Base-by-base conservation (phyloP, 2,329 filamentous ascomycete genomes). In the Colletotrichum higginsianum region DNA sequence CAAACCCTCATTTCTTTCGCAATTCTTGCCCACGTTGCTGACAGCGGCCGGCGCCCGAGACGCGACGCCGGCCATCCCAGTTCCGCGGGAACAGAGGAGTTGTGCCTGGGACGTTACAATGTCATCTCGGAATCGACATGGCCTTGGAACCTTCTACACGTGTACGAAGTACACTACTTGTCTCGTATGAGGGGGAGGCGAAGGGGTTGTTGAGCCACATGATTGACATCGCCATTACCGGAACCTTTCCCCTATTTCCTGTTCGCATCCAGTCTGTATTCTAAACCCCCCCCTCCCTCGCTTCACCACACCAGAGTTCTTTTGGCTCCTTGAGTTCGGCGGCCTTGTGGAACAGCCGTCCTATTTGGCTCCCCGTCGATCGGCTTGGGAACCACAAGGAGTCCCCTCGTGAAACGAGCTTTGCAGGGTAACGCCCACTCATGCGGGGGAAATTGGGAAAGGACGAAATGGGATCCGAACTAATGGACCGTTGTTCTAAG, bases 1-100 rank as follows among this genome's bases (percentile, higher is more conserved):
- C 15, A 72, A 69, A 68, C 69, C 58, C 58, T 71, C 64, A 71
- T 71, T 71, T 62, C 60, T 61, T 47, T 52, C 42, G 23, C 68
- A 71, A 71, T 71, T 42, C 64, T 67, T 42, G 50, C 16, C 63
- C 42, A 62, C 61, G 66, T 64, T 62, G 64, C 53, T 57, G 64
- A 67, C 68, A 62, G 57, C 35, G 57, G 44, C 18, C 38, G 23
- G 40, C 38, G n/a, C 23, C 61, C 35, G 61, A 40, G 52, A 46
- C 50, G 62, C 64, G 64, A 61, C 38, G 47, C 11, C 52, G 57
- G 64, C 64, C 7, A 46, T 66, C 57, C 68, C 68, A 57, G 38
- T 18, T 67, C 62, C 61, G 50, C 40, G 35, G 64, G 35, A 58
- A 42, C 58, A 47, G 5, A 42, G 58, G 64, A 38, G 23, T 47